These are phyloP conservation scores for Backusella sp. DNA, from an alignment of 192 early-diverging fungal species.

Conservation along the genomic window DNA sequence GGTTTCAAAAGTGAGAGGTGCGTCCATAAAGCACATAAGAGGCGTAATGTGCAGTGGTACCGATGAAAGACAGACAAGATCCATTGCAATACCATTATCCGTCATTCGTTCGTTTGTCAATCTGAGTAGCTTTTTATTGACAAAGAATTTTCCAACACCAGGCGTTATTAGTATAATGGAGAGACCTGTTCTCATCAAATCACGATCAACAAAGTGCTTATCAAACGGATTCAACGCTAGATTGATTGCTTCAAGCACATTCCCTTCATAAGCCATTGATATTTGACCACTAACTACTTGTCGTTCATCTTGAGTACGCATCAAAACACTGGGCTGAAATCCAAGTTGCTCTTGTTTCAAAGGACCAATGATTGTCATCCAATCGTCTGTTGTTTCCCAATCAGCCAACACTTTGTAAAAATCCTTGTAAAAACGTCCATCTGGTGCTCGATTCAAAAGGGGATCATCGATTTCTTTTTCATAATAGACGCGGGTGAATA, in stretches of 20 bases:
- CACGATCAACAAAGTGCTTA: conserved; percentile 93
- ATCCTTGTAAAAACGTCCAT: conserved; percentile 78
- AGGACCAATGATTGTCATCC: conserved; percentile 60
- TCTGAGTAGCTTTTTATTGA: conserved; percentile 79
- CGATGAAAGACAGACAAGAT: conserved; percentile 88
- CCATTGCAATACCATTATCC: conserved; percentile 86
- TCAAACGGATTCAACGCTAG: conserved; percentile 94
- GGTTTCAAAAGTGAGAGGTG: conserved; percentile 1
- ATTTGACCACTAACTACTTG: conserved; percentile 71
- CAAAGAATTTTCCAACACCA: conserved; percentile 87
- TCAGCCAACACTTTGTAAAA: conserved; percentile 95
- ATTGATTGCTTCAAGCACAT: conserved; percentile 95
- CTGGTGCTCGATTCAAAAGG: conserved; percentile 42
- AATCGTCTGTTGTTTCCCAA: conserved; percentile 82
- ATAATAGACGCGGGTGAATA: conserved; percentile 91
- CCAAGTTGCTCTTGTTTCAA: conserved; percentile 76
- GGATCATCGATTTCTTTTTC: conserved; percentile 43
- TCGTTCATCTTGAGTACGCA: conserved; percentile 45
- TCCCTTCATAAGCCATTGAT: conserved; percentile 87
- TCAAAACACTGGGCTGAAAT: conserved; percentile 68
- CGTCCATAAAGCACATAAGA: conserved; percentile 71
- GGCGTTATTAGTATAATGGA: conserved; percentile 89
- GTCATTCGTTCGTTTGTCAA: conserved; percentile 95
- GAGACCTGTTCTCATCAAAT: conserved; percentile 86
- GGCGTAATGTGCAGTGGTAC: conserved; percentile 88